A percentile compares a stretch with the other conserved stretches of the same genome.
phyloP scores from a whole-genome alignment of 306 rosid genomes.

The Leucaena leucocephala region DNA sequence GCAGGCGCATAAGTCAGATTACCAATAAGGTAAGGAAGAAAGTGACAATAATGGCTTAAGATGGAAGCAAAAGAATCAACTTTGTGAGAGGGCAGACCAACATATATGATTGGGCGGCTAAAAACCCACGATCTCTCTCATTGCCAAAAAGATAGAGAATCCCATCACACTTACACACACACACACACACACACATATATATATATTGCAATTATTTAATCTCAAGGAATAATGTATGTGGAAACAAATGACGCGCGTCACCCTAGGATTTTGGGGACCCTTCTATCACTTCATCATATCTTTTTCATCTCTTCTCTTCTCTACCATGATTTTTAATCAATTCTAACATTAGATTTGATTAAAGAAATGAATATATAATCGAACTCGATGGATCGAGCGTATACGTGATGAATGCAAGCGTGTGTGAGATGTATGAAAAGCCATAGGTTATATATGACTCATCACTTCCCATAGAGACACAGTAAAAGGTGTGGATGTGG shows the following conservation, averaged over 20 bases:
- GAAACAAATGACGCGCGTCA: constrained; percentile 50
- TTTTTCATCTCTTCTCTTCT: background rate
- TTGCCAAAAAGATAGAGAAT: constrained; percentile 41
- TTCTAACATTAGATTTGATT: background rate
- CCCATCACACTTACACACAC: constrained; percentile 9
- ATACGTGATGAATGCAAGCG: background rate
- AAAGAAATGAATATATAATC: background rate
- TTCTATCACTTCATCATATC: constrained; percentile 28
- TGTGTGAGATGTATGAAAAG: background rate
- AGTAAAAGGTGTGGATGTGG: constrained; percentile 45
- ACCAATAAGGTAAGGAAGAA: constrained; percentile 49
- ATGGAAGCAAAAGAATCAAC: constrained; percentile 66
- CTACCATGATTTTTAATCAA: background rate
- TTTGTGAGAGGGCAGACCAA: constrained; percentile 47
- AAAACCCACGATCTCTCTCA: constrained; percentile 41
- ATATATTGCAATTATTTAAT: constrained; percentile 29
- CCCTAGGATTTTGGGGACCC: constrained; percentile 38
- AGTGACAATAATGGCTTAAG: constrained; percentile 62
- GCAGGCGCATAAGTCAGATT: constrained; percentile 34
- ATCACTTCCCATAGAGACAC: background rate
- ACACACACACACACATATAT: background rate
- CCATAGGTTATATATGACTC: too few species aligned
- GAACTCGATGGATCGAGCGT: background rate
- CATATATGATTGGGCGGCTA: constrained; percentile 35
- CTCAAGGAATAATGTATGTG: constrained; percentile 52